phyloP scores from a whole-genome alignment of 2,329 filamentous ascomycete species.

The Cryphonectria parasitica region DNA sequence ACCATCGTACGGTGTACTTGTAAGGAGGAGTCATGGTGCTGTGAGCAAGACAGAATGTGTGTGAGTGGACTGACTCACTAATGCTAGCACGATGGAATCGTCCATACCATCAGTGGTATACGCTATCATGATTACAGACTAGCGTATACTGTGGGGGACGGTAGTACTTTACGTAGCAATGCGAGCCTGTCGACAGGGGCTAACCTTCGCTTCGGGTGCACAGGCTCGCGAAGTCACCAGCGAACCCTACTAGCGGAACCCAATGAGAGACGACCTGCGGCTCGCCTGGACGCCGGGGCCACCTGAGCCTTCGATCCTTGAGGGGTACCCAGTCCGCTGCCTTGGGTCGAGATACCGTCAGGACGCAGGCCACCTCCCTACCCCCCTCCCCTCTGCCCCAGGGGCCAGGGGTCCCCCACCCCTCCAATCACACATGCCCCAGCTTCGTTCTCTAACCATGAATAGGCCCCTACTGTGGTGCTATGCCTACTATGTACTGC shows the following conservation, averaged over 20 bases:
- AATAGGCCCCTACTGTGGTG: not conserved
- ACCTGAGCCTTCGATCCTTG: constrained; percentile 2
- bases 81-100: not conserved
- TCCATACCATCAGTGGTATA: not conserved
- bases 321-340: constrained; percentile 5
- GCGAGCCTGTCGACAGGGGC: constrained; percentile 1
- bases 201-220: not conserved
- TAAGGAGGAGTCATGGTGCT: not conserved
- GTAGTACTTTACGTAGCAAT: not conserved
- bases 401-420: not conserved
- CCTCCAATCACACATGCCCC: not conserved
- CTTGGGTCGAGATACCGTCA: not conserved
- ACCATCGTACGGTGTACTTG: not conserved
- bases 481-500: not conserved
- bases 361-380: not conserved
- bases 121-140: not conserved
- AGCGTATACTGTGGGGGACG: not conserved
- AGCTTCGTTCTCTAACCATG: not conserved
- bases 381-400: not conserved
- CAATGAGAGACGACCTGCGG: constrained; percentile 6
- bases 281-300: not conserved
- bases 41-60: not conserved
- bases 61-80: not conserved
- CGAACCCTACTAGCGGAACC: constrained; percentile 13
- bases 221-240: not conserved